These are phyloP conservation scores for Amaranthus cruentus DNA, from an alignment of 148 eudicot genomes.

Conservation along the genomic window DNA sequence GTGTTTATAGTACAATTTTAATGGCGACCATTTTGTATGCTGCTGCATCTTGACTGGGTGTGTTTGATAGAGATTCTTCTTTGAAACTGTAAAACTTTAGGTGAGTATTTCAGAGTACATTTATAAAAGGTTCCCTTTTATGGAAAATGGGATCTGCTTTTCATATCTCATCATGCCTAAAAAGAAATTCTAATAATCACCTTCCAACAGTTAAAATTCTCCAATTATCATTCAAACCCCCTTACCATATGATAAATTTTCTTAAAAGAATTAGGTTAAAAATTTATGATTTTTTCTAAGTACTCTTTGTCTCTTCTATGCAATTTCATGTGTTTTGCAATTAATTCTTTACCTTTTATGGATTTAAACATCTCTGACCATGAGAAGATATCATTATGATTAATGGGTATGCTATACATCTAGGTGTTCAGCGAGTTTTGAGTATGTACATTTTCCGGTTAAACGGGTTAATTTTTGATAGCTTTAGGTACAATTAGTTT, in stretches of 20 bases:
- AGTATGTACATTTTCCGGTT: no score
- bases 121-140: slow-evolving; percentile 48
- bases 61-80: slow-evolving; percentile 46
- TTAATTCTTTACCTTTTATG: slow-evolving; percentile 27
- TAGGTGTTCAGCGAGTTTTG: no score
- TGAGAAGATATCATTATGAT: background rate
- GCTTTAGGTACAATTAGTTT: no score
- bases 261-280: no score
- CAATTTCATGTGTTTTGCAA: background rate
- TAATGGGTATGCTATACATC: background rate
- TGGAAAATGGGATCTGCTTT: slow-evolving; percentile 77
- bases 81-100: slow-evolving; percentile 56
- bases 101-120: slow-evolving; percentile 53
- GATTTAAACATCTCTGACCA: background rate
- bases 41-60: slow-evolving; percentile 6
- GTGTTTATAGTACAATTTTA: background rate
- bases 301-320: slow-evolving; percentile 28
- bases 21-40: background rate
- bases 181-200: slow-evolving; percentile 23
- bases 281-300: slow-evolving; percentile 27
- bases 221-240: background rate
- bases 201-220: slow-evolving; percentile 15
- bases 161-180: slow-evolving; percentile 50
- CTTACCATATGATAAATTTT: background rate
- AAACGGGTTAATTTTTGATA: no score